Evolutionary conservation across 2,329 filamentous ascomycete species (phyloP).

Genomic region (Fusarium tupiense): DNA sequence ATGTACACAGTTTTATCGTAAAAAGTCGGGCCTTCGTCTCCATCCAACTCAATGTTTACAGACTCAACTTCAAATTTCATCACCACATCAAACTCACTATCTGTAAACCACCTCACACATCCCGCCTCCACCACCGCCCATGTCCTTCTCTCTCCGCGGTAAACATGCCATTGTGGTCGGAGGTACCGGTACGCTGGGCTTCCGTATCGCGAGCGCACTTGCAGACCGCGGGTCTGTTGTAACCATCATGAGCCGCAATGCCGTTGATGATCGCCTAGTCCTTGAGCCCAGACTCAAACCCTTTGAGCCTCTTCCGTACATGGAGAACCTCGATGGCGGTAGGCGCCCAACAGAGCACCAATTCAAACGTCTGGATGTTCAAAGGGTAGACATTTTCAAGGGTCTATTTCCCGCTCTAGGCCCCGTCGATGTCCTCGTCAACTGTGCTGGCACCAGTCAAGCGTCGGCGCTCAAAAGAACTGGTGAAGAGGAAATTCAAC

Average conservation of each 20-base stretch:
- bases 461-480: slow-evolving; percentile 70
- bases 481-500: slow-evolving; percentile 58
- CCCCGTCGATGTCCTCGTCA: slow-evolving; percentile 71
- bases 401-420: slow-evolving; percentile 47
- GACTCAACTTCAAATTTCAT: slow-evolving; percentile 13
- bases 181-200: slow-evolving; percentile 75
- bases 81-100: not conserved
- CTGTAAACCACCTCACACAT: not conserved
- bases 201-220: slow-evolving; percentile 73
- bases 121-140: not conserved
- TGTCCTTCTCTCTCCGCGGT: slow-evolving; percentile 53
- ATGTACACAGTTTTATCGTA: not conserved
- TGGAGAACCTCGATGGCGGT: not conserved
- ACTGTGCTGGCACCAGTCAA: slow-evolving; percentile 80
- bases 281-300: slow-evolving; percentile 47
- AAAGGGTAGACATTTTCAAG: slow-evolving; percentile 44
- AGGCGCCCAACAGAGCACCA: slow-evolving; percentile 42
- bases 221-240: slow-evolving; percentile 68
- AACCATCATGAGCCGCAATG: slow-evolving; percentile 69
- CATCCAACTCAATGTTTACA: not conserved
- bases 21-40: not conserved
- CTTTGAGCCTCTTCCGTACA: slow-evolving; percentile 25
- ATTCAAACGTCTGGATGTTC: slow-evolving; percentile 50
- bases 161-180: slow-evolving; percentile 73
- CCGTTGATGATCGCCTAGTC: slow-evolving; percentile 55